A percentile compares a stretch with the other conserved stretches of the same genome.
Evolutionary conservation across 306 rosid species (phyloP).

Genomic region (Gillenia trifoliata): DNA sequence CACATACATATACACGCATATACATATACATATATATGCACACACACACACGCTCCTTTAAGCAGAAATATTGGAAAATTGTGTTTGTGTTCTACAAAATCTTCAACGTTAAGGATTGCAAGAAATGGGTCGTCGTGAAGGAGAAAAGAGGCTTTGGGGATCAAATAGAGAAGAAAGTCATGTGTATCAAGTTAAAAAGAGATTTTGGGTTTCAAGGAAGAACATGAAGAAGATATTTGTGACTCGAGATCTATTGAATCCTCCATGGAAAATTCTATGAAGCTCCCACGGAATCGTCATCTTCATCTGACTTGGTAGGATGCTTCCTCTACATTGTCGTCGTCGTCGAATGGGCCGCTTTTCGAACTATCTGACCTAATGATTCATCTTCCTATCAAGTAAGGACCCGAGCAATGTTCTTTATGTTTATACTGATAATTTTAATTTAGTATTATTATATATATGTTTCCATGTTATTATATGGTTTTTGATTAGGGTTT

Average conservation of each 20-base stretch:
- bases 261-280: conserved; percentile 36
- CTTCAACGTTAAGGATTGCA: neutral
- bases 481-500: conserved; percentile 6
- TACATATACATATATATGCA: no score
- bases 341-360: conserved; percentile 61
- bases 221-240: conserved; percentile 16
- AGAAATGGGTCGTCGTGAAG: conserved; percentile 14
- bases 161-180: conserved; percentile 22
- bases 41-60: conserved; percentile 17
- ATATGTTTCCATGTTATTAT: conserved; percentile 2
- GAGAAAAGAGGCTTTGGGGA: conserved; percentile 2
- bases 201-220: conserved; percentile 34
- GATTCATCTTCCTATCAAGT: conserved; percentile 78
- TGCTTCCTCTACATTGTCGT: conserved; percentile 39
- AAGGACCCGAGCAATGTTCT: neutral
- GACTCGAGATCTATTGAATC: conserved; percentile 47
- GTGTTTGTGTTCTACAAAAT: neutral
- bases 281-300: conserved; percentile 38
- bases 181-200: conserved; percentile 6
- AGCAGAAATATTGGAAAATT: neutral
- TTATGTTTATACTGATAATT: neutral
- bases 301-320: conserved; percentile 60
- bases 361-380: conserved; percentile 69
- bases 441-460: no score
- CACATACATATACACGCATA: neutral